Evolutionary conservation across 2,329 filamentous ascomycete genomes (phyloP).

Genomic region (Penicillium vulpinum): DNA sequence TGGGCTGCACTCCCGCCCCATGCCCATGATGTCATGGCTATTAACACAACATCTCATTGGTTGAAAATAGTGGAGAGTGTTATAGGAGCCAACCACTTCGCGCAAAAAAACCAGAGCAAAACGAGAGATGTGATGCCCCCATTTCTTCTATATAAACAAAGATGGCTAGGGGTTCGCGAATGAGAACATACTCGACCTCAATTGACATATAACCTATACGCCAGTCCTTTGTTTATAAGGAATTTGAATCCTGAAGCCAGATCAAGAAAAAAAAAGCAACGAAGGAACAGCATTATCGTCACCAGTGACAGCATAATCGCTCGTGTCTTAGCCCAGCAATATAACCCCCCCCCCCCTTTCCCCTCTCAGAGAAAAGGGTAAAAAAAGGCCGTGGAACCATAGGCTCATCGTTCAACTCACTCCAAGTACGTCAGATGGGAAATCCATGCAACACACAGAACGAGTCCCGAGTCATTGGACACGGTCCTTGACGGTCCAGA

Average conservation of each 20-base stretch:
- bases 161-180: conserved; percentile 2
- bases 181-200: neutral
- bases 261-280: neutral
- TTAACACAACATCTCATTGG: conserved; percentile 10
- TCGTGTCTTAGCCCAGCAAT: conserved; percentile 13
- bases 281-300: conserved; percentile 13
- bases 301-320: conserved; percentile 25
- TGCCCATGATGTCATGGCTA: conserved; percentile 22
- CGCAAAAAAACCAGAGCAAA: conserved; percentile 10
- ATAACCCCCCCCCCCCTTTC: neutral
- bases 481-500: conserved; percentile 25
- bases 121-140: conserved; percentile 5
- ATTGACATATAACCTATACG: neutral
- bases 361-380: neutral
- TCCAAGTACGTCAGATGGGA: neutral
- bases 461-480: neutral
- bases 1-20: neutral
- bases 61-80: neutral
- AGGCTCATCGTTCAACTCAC: neutral
- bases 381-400: conserved; percentile 1
- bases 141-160: conserved; percentile 21
- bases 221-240: neutral
- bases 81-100: conserved; percentile 14
- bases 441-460: conserved; percentile 14
- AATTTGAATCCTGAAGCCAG: neutral